phyloP scores from a whole-genome alignment of 129 eudicot genomes.

The Escallonia rubra region DNA sequence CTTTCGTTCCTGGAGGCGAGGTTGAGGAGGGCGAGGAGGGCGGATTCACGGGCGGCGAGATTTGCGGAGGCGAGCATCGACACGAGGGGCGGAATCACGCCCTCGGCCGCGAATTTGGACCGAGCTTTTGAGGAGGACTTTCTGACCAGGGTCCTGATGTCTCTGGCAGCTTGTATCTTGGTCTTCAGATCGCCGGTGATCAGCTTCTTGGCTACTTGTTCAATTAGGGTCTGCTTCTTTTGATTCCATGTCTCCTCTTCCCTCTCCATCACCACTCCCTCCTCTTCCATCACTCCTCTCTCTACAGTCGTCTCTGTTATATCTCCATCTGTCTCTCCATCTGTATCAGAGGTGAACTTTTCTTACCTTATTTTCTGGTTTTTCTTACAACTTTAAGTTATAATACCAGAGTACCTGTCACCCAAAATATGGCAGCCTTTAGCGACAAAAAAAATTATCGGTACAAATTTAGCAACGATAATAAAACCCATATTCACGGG shows the following conservation, averaged over 20 bases:
- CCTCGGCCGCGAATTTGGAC: conserved; percentile 60
- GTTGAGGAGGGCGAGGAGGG: conserved; percentile 76
- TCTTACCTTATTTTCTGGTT: too few relatives aligned
- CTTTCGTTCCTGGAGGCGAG: conserved; percentile 72
- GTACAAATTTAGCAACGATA: too few relatives aligned
- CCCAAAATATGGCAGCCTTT: too few relatives aligned
- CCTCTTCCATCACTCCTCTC: conserved; percentile 25
- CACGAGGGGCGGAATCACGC: conserved; percentile 69
- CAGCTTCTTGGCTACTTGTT: conserved; percentile 41
- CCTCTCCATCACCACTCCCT: conserved; percentile 14
- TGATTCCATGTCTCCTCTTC: conserved; percentile 30
- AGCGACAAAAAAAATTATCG: too few relatives aligned
- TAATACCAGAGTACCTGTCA: too few relatives aligned
- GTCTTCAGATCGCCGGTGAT: conserved; percentile 50
- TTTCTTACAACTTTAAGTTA: too few relatives aligned
- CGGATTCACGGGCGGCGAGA: conserved; percentile 54
- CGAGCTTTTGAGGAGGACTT: conserved; percentile 51
- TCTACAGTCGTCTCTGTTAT: conserved; percentile 10
- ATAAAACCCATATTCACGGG: too few relatives aligned
- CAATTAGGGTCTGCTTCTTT: conserved; percentile 42
- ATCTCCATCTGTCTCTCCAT: background rate
- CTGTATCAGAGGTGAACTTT: too few relatives aligned
- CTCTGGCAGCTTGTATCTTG: conserved; percentile 70
- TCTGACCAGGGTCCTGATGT: conserved; percentile 55
- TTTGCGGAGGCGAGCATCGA: conserved; percentile 43